Conservation (phyloP, 164 flowering plant genomes). For the Kalanchoe fedtschenkoi region DNA sequence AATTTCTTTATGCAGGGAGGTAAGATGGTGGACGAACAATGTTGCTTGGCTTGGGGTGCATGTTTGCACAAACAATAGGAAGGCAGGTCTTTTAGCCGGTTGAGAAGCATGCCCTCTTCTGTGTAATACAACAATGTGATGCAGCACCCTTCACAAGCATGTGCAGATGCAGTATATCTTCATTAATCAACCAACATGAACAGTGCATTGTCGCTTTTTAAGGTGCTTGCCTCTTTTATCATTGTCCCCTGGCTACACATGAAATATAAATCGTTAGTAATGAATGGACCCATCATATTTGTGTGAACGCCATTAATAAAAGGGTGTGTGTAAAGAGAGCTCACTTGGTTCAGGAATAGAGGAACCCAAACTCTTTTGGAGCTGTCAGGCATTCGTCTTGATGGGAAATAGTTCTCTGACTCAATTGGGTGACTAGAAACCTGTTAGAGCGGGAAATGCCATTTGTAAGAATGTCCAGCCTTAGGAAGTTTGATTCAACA, state of each 20-base stretch:
- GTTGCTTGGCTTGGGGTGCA: no score
- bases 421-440: constrained; percentile 22
- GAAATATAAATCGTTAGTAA: not conserved
- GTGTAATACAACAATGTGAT: not conserved
- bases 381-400: constrained; percentile 70
- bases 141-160: not conserved
- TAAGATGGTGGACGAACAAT: no score
- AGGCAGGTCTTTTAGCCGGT: no score
- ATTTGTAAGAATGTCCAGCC: no score
- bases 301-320: not conserved
- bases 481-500: not conserved
- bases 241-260: not conserved
- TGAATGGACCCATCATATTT: no score
- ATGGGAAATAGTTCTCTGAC: constrained; percentile 28
- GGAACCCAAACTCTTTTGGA: constrained; percentile 82
- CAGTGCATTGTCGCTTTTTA: not conserved
- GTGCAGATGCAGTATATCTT: not conserved
- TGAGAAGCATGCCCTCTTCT: not conserved
- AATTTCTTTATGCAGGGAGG: no score
- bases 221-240: not conserved
- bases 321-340: not conserved
- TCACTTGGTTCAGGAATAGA: constrained; percentile 21
- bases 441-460: constrained; percentile 20
- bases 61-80: no score
- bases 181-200: not conserved